Evolutionary conservation across 495 filamentous ascomycete genomes (phyloP).

Genomic region (Hypoxylon trugodes): DNA sequence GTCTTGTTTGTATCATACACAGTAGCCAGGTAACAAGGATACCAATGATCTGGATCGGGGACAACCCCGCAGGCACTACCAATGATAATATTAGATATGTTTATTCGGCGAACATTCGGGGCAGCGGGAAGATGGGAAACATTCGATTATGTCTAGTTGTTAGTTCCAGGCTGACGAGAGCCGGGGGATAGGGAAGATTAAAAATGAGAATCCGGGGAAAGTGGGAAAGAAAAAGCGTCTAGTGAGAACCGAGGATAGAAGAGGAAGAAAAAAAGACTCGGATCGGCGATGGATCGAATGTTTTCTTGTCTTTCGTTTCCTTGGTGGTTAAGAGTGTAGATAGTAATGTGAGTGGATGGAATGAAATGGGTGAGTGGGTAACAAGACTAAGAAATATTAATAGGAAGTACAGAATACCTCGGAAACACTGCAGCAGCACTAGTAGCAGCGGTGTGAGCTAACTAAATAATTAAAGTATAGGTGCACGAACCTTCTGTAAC

Average conservation of each 20-base stretch:
- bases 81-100: constrained; percentile 2
- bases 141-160: constrained; percentile 33
- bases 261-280: constrained; percentile 6
- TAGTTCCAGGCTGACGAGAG: constrained; percentile 9
- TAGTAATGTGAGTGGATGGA: not conserved
- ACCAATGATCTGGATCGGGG: constrained; percentile 20
- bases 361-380: not conserved
- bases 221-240: not conserved
- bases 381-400: not conserved
- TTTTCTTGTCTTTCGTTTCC: not conserved
- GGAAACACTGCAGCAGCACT: no score
- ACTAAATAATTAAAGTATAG: not conserved
- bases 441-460: no score
- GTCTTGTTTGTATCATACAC: not conserved
- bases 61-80: constrained; percentile 19
- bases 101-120: constrained; percentile 23
- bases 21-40: not conserved
- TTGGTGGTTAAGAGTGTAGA: not conserved
- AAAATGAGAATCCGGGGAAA: constrained; percentile 36
- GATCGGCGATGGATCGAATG: constrained; percentile 33
- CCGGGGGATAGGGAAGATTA: constrained; percentile 14
- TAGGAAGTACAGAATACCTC: not conserved
- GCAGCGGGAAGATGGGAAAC: constrained; percentile 26
- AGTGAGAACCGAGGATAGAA: not conserved
- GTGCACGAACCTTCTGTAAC: not conserved